A percentile compares a stretch with the other conserved stretches of the same genome.
phyloP scores from a whole-genome alignment of 1,139 yeast genomes.

The Scheffersomyces segobiensis region DNA sequence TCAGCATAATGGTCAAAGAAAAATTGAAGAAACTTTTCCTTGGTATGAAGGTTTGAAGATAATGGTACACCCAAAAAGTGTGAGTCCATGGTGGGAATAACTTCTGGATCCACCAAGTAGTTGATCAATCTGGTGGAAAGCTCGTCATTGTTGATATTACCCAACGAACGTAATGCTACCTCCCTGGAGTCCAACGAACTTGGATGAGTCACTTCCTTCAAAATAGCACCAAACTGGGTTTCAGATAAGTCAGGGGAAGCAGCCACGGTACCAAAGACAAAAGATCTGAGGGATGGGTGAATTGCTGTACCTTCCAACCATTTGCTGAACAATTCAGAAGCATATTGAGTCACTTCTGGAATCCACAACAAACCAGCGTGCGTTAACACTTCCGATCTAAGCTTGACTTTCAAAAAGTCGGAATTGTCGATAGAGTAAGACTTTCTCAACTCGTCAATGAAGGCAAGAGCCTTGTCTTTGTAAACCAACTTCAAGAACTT shows the following conservation, averaged over 20 bases:
- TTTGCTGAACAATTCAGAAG: conserved; percentile 39
- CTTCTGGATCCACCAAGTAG: conserved; percentile 38
- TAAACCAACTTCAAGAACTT: conserved; percentile 44
- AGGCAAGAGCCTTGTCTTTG: conserved; percentile 30
- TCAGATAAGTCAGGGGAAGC: conserved; percentile 41
- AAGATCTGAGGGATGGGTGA: conserved; percentile 57
- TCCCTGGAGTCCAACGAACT: conserved; percentile 68
- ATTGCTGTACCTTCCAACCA: conserved; percentile 36
- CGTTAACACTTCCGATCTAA: conserved; percentile 52
- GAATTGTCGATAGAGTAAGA: conserved; percentile 18
- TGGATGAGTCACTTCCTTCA: conserved; percentile 55
- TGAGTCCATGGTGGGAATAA: conserved; percentile 70
- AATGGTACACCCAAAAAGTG: conserved; percentile 58
- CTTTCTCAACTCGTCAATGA: conserved; percentile 25
- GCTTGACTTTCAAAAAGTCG: conserved; percentile 48
- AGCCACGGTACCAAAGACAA: conserved; percentile 53
- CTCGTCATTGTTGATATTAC: conserved; percentile 45
- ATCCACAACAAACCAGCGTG: conserved; percentile 54
- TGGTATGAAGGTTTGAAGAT: conserved; percentile 50
- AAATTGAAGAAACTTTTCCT: conserved; percentile 55
- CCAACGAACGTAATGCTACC: conserved; percentile 61
- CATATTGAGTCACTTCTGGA: conserved; percentile 48
- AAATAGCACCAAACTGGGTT: conserved; percentile 47
- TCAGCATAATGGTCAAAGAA: conserved; percentile 54
- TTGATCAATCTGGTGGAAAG: conserved; percentile 39